Percentiles rank a stretch among this genome's conserved stretches.
These are phyloP conservation scores for Tausonia pullulans DNA, from an alignment of 1,284 basidiomycete genomes.

Conservation along the genomic window DNA sequence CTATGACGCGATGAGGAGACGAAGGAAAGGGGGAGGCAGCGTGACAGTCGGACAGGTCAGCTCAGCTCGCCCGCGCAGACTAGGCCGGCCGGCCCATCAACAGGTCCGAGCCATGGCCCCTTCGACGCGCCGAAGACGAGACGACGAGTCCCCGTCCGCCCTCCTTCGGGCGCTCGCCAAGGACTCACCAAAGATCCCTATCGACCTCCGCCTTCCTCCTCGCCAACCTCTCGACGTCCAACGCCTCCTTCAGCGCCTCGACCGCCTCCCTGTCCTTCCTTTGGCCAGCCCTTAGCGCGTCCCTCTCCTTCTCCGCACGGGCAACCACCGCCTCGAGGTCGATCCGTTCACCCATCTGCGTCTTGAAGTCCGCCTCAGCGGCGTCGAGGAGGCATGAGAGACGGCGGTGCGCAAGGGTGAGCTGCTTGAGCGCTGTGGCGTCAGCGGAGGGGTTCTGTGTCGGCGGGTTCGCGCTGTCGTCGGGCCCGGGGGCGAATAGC, in stretches of 20 bases:
- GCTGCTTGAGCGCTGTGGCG: conserved; percentile 24
- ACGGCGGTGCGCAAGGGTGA: conserved; percentile 34
- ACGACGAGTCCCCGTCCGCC: neutral
- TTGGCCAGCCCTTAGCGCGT: conserved; percentile 25
- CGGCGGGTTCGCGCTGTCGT: too few relatives aligned
- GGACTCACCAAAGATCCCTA: conserved; percentile 30
- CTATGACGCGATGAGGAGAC: too few relatives aligned
- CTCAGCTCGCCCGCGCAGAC: too few relatives aligned
- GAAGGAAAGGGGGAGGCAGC: too few relatives aligned
- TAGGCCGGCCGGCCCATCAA: too few relatives aligned
- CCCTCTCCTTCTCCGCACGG: conserved; percentile 38
- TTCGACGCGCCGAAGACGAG: neutral
- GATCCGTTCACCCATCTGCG: conserved; percentile 31
- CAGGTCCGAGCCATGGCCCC: too few relatives aligned
- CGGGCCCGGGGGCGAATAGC: too few relatives aligned
- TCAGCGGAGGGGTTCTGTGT: too few relatives aligned
- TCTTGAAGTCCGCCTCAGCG: conserved; percentile 24
- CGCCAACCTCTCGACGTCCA: conserved; percentile 26
- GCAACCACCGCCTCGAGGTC: conserved; percentile 44
- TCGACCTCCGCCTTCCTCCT: conserved; percentile 31
- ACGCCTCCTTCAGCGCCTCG: conserved; percentile 55
- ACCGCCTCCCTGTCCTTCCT: conserved; percentile 5
- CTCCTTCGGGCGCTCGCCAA: neutral
- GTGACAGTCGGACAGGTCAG: too few relatives aligned
- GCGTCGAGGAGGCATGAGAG: conserved; percentile 33